phyloP scores from a whole-genome alignment of 306 rosid species.

The Vigna hirtella region DNA sequence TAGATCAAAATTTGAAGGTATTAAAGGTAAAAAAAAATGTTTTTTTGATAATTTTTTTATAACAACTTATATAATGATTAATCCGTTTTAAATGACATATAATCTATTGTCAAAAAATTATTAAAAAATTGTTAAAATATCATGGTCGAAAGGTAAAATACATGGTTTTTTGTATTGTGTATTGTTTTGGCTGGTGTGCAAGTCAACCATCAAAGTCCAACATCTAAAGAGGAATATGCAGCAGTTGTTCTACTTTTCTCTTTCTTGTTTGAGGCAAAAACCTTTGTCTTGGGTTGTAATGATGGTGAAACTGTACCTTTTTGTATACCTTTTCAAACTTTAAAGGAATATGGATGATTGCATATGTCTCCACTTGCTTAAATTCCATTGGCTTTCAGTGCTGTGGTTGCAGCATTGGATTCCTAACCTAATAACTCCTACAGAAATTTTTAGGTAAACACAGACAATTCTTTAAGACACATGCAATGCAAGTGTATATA shows the following conservation, averaged over 20 bases:
- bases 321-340: constrained; percentile 24
- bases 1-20: not conserved
- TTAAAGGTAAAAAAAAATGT: not conserved
- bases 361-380: constrained; percentile 26
- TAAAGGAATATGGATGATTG: constrained; percentile 35
- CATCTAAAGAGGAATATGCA: constrained; percentile 33
- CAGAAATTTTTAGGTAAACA: not conserved
- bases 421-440: constrained; percentile 32
- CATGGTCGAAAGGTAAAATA: not conserved
- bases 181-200: not conserved
- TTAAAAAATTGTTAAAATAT: too few species aligned
- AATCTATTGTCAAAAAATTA: too few species aligned
- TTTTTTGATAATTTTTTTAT: too few species aligned
- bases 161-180: not conserved
- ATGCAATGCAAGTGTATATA: too few species aligned
- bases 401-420: constrained; percentile 45
- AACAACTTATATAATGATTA: too few species aligned
- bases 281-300: constrained; percentile 41
- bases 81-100: too few species aligned
- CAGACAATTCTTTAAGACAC: not conserved
- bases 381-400: constrained; percentile 24
- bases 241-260: not conserved
- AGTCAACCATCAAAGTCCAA: constrained; percentile 33
- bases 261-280: constrained; percentile 26
- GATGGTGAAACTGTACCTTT: constrained; percentile 39